Conservation (phyloP, 768 basidiomycete species). For the Tricholoma terreum region DNA sequence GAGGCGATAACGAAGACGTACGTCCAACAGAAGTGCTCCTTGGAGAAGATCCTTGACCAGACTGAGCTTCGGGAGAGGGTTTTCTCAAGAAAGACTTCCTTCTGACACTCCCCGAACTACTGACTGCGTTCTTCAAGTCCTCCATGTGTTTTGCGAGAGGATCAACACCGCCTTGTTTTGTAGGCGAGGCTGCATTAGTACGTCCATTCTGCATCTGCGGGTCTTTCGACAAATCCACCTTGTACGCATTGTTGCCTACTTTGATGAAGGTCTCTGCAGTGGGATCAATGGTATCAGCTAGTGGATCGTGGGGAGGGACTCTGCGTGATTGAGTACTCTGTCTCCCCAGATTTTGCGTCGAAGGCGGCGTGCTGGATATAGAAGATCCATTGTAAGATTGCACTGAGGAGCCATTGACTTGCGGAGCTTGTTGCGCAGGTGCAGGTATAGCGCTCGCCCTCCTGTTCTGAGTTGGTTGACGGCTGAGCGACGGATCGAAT, state of each 20-base stretch:
- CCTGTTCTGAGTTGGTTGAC: constrained; percentile 32
- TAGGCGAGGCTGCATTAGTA: constrained; percentile 23
- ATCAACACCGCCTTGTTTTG: constrained; percentile 42
- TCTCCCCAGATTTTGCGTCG: constrained; percentile 20
- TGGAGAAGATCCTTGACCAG: constrained; percentile 19
- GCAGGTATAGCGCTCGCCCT: constrained; percentile 10
- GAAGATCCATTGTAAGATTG: not conserved
- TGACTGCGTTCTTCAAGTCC: constrained; percentile 48
- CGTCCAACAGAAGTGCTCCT: constrained; percentile 20
- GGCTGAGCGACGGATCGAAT: constrained; percentile 24
- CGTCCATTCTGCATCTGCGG: constrained; percentile 48
- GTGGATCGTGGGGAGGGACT: constrained; percentile 43
- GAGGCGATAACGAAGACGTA: constrained; percentile 37
- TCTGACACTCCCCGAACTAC: constrained; percentile 45
- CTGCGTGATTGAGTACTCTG: constrained; percentile 17
- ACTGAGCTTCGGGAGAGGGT: constrained; percentile 16
- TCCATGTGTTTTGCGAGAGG: constrained; percentile 67
- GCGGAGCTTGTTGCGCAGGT: constrained; percentile 20
- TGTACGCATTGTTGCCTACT: constrained; percentile 65
- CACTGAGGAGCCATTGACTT: constrained; percentile 27
- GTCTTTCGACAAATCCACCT: constrained; percentile 61
- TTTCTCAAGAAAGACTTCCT: constrained; percentile 40
- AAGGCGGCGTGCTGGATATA: constrained; percentile 16
- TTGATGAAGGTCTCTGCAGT: constrained; percentile 65
- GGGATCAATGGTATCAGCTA: constrained; percentile 61